phyloP scores from a whole-genome alignment of 495 filamentous ascomycete species.

The Letharia columbiana region DNA sequence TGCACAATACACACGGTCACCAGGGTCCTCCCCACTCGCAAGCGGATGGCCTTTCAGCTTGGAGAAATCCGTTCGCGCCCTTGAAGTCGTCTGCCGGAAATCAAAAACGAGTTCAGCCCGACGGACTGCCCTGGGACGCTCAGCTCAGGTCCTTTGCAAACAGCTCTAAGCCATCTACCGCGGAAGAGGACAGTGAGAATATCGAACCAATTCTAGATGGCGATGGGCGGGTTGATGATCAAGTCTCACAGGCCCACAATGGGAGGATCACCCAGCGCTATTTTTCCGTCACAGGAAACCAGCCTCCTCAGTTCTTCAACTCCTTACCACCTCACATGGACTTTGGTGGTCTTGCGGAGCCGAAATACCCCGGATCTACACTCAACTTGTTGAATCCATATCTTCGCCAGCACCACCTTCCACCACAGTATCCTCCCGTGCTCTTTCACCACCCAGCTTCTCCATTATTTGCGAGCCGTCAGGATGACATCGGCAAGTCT shows the following conservation, averaged over 20 bases:
- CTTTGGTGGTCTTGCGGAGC: slow-evolving; percentile 29
- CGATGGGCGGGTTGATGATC: slow-evolving; percentile 30
- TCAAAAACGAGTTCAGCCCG: background rate
- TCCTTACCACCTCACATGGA: slow-evolving; percentile 30
- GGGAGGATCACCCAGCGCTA: slow-evolving; percentile 27
- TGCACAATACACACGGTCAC: slow-evolving; percentile 2
- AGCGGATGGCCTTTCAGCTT: background rate
- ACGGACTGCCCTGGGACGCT: background rate
- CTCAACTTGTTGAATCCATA: slow-evolving; percentile 35
- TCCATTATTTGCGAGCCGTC: background rate
- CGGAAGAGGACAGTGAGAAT: slow-evolving; percentile 35
- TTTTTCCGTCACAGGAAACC: slow-evolving; percentile 25
- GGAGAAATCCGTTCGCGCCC: background rate
- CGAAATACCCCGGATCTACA: slow-evolving; percentile 29
- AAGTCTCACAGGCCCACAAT: background rate
- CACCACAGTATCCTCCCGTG: background rate
- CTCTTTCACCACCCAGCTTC: slow-evolving; percentile 2
- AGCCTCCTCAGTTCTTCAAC: slow-evolving; percentile 32
- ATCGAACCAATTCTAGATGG: slow-evolving; percentile 36
- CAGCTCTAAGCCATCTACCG: background rate
- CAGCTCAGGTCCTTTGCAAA: background rate
- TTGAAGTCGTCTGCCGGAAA: background rate
- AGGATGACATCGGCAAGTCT: background rate
- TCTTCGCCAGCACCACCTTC: slow-evolving; percentile 15
- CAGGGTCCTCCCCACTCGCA: background rate